Conservation (phyloP, 176 grass and related monocot genomes). For the Musa schizocarpa region DNA sequence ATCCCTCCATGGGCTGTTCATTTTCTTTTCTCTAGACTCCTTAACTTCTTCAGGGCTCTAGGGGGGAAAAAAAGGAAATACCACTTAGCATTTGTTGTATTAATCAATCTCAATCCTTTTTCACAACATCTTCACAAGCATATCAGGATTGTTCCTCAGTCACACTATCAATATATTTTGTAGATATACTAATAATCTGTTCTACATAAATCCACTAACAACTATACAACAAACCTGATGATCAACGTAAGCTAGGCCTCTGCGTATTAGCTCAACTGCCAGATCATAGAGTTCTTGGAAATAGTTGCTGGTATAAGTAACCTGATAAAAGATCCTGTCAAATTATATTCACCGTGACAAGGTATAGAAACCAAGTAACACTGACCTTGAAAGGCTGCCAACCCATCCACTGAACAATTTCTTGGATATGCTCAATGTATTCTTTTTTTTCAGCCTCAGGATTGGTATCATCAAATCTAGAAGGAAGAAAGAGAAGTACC, state of each 20-base stretch:
- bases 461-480: slow-evolving; percentile 96
- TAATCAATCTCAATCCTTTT: not conserved
- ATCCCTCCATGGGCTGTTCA: slow-evolving; percentile 97
- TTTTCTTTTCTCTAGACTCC: slow-evolving; percentile 90
- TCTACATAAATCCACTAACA: not conserved
- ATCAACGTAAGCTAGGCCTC: slow-evolving; percentile 91
- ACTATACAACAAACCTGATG: slow-evolving; percentile 57
- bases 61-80: slow-evolving; percentile 19
- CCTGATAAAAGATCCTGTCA: slow-evolving; percentile 22
- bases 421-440: slow-evolving; percentile 93
- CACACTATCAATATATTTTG: not conserved
- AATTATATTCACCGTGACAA: slow-evolving; percentile 1
- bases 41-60: slow-evolving; percentile 86
- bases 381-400: slow-evolving; percentile 82
- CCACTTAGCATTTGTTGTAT: not conserved
- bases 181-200: not conserved
- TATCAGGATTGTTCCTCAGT: not conserved
- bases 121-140: not conserved
- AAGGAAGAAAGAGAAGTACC: not conserved
- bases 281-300: slow-evolving; percentile 88
- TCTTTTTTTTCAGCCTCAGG: slow-evolving; percentile 97
- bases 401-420: slow-evolving; percentile 87
- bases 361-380: slow-evolving; percentile 11
- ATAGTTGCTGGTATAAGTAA: slow-evolving; percentile 97
- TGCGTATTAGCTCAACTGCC: slow-evolving; percentile 77